Percentiles rank a stretch among this genome's conserved stretches.
Evolutionary conservation across 2,329 filamentous ascomycete species (phyloP).

Genomic region (Exophiala phaeomuriformis): DNA sequence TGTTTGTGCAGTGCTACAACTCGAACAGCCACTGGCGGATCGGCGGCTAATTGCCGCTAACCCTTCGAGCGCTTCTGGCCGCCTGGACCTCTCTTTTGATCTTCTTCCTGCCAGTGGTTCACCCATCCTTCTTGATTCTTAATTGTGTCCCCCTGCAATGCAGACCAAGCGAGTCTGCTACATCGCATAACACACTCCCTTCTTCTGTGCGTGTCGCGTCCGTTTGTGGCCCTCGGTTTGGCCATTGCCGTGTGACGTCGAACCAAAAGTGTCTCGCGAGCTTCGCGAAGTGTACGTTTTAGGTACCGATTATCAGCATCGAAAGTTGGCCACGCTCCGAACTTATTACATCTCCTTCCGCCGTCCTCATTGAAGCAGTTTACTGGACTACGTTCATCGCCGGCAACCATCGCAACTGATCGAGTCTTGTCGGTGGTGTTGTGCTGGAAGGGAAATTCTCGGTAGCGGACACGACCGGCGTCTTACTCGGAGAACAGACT

Average conservation of each 20-base stretch:
- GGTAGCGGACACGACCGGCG: not conserved
- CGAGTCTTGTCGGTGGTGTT: not conserved
- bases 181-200: not conserved
- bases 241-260: not conserved
- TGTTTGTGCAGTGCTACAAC: too few relatives aligned
- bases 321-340: not conserved
- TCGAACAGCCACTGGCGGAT: conserved; percentile 1
- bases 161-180: conserved; percentile 5
- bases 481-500: not conserved
- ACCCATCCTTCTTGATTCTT: conserved; percentile 17
- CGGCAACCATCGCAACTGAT: not conserved
- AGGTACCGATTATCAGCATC: not conserved
- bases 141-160: not conserved
- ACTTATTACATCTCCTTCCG: not conserved
- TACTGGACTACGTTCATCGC: too few relatives aligned
- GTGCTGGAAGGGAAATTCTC: not conserved
- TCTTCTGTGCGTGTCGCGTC: too few relatives aligned
- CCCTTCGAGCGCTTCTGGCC: conserved; percentile 9
- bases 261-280: not conserved
- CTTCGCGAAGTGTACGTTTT: too few relatives aligned
- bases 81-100: conserved; percentile 22
- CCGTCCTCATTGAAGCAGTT: not conserved
- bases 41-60: conserved; percentile 11
- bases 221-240: too few relatives aligned
- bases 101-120: conserved; percentile 18